A percentile compares a stretch with the other conserved stretches of the same genome.
These are phyloP conservation scores for Boletellus ananas DNA, from an alignment of 768 basidiomycete species.

Conservation along the genomic window DNA sequence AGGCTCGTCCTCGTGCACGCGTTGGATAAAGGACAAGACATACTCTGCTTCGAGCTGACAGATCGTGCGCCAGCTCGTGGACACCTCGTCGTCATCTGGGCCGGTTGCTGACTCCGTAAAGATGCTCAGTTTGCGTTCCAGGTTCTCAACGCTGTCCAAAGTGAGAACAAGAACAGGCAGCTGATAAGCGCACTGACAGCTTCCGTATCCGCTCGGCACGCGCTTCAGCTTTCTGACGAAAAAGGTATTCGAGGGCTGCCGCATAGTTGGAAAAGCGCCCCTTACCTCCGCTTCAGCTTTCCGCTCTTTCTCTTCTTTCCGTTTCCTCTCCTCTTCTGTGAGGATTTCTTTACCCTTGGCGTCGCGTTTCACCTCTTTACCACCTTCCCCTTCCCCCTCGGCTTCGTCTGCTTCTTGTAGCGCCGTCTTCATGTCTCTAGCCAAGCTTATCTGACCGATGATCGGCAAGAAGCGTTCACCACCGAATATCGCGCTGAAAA, in stretches of 20 bases:
- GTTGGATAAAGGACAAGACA: constrained; percentile 28
- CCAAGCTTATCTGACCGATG: constrained; percentile 85
- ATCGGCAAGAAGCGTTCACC: constrained; percentile 83
- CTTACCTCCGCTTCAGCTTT: constrained; percentile 65
- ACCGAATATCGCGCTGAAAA: constrained; percentile 82
- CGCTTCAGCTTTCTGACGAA: constrained; percentile 68
- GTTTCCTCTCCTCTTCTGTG: constrained; percentile 68
- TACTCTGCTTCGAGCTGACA: constrained; percentile 80
- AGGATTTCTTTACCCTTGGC: constrained; percentile 52
- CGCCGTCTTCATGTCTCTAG: constrained; percentile 89
- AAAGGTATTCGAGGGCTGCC: constrained; percentile 6
- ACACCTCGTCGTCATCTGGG: constrained; percentile 64
- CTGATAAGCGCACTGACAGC: constrained; percentile 35
- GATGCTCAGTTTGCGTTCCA: constrained; percentile 79
- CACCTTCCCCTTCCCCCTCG: constrained; percentile 46
- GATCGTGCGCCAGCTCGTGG: constrained; percentile 71
- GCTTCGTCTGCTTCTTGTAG: constrained; percentile 82
- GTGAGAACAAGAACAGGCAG: constrained; percentile 1
- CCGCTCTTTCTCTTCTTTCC: constrained; percentile 68
- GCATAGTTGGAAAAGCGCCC: constrained; percentile 1
- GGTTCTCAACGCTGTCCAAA: constrained; percentile 50
- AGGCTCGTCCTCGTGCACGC: constrained; percentile 3
- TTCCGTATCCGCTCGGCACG: constrained; percentile 71
- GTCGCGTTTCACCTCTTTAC: constrained; percentile 43
- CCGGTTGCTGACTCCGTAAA: constrained; percentile 81